Base-by-base conservation (phyloP, 2,329 filamentous ascomycete species). In the Microdochium paspali region DNA sequence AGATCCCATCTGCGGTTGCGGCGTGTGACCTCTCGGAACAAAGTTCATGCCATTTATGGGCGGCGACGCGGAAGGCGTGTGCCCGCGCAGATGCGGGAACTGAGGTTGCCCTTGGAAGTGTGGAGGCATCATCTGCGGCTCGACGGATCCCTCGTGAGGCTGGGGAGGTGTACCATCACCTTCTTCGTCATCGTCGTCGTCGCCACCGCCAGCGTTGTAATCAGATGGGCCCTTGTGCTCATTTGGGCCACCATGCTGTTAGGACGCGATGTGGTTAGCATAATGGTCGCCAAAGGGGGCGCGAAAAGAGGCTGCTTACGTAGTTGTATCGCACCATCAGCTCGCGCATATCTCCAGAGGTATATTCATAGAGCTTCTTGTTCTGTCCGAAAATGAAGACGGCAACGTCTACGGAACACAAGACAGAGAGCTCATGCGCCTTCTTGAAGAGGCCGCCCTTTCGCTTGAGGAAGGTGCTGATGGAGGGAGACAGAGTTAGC, bases 361-460 rank as follows among this genome's bases (percentile, higher is more conserved):
- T 97, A 66, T 95, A 98, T 67, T 98, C 90, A 68, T 97, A 96
- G 24, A 98, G 78, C 72, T 97, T 97, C 77, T 97, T 98, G 69
- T 98, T 98, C 70, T 88, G 90, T 54, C 91, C 91, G 63, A 97
- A 97, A 61, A 98, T 96, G 66, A 98, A 93, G 61, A 98, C 93
- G 35, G 93, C 93, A 56, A 98, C 93, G 66, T 98, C 93, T 64
- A 98, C 93, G 32, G 90, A 96, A 67, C 93, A 98, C 53, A 98
- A 84, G 44, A 98, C 93, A 46, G 91, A 95, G 46, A 98, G 79
- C 77, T 98, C 93, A 67, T 98, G 90, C 47, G 93, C 93, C 80
- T 98, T 98, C 76, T 98, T 98, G 79, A 98, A 98, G 45, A 98
- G 76, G 60, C 93, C 93, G 59, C 91, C 93, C 71, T 98, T 98